Percentiles rank a stretch among this genome's conserved stretches.
Conservation (phyloP, 148 eudicot genomes). For the Rhododendron simsii region DNA sequence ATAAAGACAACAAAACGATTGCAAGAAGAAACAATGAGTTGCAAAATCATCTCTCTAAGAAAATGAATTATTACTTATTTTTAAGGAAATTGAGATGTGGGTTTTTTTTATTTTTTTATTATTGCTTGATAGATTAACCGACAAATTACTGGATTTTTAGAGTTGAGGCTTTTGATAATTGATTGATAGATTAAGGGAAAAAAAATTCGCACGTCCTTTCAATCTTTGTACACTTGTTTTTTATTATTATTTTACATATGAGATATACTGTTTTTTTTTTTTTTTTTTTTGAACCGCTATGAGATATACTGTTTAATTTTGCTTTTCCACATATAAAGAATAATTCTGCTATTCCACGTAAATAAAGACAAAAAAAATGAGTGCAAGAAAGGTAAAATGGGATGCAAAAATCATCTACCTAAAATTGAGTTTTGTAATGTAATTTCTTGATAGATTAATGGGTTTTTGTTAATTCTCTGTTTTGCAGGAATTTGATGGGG, state of each 20-base stretch:
- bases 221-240: not conserved
- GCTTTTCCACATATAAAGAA: not conserved
- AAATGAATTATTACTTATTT: too few relatives aligned
- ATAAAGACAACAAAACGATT: too few relatives aligned
- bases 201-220: not conserved
- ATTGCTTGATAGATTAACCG: not conserved
- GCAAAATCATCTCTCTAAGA: not conserved
- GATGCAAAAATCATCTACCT: not conserved
- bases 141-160: slow-evolving; percentile 6
- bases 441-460: slow-evolving; percentile 3
- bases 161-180: not conserved
- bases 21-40: not conserved
- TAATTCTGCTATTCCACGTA: not conserved
- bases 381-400: not conserved
- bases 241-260: not conserved
- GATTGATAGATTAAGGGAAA: not conserved
- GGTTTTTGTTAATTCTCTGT: not conserved
- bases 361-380: not conserved
- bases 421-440: not conserved
- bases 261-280: not conserved
- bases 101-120: too few relatives aligned
- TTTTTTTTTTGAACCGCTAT: too few relatives aligned
- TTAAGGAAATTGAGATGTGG: too few relatives aligned
- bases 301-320: not conserved
- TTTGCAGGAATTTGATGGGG: slow-evolving; percentile 94